Evolutionary conservation across 257 asterid species (phyloP), one percentile per base, ranked within the genome.

Genomic region (Solanum pennellii): DNA sequence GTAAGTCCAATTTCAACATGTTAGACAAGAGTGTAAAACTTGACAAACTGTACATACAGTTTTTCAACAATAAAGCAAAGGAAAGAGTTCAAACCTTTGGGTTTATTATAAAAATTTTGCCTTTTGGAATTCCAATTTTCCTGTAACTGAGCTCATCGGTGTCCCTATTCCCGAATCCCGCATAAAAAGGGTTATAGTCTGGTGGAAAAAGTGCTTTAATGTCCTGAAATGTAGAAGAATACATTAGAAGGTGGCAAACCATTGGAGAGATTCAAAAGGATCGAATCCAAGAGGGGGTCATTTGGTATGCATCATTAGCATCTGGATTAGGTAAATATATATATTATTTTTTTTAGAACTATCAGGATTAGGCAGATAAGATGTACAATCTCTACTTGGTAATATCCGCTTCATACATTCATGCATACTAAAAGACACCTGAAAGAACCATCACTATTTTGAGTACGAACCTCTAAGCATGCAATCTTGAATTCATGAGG

Each of bases 401-500:
- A 29, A 65, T 18, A 7, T 56, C 82, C 65, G 21, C 56, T 35
- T 37, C 60, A 21, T 7, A 12, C 41, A 76, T 31, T 47, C 44
- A 33, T 85, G 44, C 86, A 65, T 37, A 15, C 62, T 29, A 29
- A 41, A 59, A 21, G 49, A 62, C 41, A 45, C 27, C n/a, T 15
- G 86, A 16, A 13, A 56, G 47, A 52, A 15, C 42, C 60, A 29
- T 56, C 86, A 25, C 23, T 27, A 13, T 12, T 62, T 62, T 59
- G 27, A 16, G n/a, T 80, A 72, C 68, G 86, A 91, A 96, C 99
- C 99, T 97, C 99, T 89, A 97, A 95, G 94, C 99, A 97, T 74
- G 99, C 99, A 65, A 96, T 97, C 92, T 97, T 97, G 95, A 97
- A 97, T 87, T 97, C 99, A 18, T 96, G 99, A 35, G 99, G 99